Evolutionary conservation across 1,284 basidiomycete genomes (phyloP).

Genomic region (Ceratobasidium sp.): DNA sequence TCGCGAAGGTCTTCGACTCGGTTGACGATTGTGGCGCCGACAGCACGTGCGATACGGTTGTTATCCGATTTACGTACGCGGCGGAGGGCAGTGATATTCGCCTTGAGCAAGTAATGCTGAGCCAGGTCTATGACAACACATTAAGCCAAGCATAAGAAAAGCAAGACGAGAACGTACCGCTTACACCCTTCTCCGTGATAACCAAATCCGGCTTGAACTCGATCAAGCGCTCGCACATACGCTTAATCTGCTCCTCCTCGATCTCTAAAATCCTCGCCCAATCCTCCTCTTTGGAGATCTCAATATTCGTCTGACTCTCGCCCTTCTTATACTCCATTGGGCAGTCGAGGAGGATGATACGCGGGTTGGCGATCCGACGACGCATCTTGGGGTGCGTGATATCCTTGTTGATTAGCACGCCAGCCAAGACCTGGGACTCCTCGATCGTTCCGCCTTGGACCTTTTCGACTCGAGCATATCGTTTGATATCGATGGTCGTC

Average conservation of each 20-base stretch:
- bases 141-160: constrained; percentile 40
- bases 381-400: constrained; percentile 99
- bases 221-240: constrained; percentile 86
- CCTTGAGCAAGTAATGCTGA: constrained; percentile 91
- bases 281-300: constrained; percentile 94
- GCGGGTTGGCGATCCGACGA: constrained; percentile 88
- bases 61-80: constrained; percentile 98
- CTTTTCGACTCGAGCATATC: constrained; percentile 98
- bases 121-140: constrained; percentile 77
- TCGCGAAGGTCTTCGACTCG: constrained; percentile 95
- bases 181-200: constrained; percentile 98
- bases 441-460: constrained; percentile 98
- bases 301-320: constrained; percentile 98
- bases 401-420: constrained; percentile 99
- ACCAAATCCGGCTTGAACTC: constrained; percentile 96
- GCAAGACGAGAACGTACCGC: constrained; percentile 70
- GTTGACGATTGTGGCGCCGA: constrained; percentile 97
- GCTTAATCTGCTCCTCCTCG: constrained; percentile 97
- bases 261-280: constrained; percentile 95
- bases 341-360: constrained; percentile 94
- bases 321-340: constrained; percentile 99
- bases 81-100: constrained; percentile 91
- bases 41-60: constrained; percentile 96
- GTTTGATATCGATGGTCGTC: constrained; percentile 96
- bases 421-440: constrained; percentile 86